Evolutionary conservation across 176 grass and related monocot species (phyloP).

Genomic region (Oryza meyeriana): DNA sequence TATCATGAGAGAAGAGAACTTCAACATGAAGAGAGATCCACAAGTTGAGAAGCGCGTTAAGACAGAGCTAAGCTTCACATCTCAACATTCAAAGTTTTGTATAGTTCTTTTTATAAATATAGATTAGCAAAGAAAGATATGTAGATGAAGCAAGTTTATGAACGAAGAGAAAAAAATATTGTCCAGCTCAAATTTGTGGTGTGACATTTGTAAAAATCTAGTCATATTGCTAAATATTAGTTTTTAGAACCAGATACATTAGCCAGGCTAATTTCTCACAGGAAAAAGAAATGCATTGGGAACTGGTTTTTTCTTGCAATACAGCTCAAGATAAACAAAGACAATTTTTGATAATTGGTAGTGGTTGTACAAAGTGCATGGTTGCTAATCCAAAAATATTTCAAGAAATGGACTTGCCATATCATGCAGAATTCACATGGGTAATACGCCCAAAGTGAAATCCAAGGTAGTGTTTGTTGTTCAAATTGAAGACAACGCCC

Average conservation of each 20-base stretch:
- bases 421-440: neutral
- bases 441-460: neutral
- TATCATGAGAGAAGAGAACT: conserved; percentile 10
- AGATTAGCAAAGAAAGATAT: neutral
- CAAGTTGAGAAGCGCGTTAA: too few relatives aligned
- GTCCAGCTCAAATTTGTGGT: neutral
- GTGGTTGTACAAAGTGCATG: neutral
- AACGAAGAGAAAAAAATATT: too few relatives aligned
- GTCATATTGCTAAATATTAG: neutral
- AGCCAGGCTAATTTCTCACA: neutral
- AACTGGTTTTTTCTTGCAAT: neutral
- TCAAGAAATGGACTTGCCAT: neutral
- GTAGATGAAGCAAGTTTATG: neutral
- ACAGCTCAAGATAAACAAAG: neutral
- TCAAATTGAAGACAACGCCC: neutral
- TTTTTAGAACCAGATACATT: neutral
- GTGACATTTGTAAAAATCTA: neutral
- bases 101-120: neutral
- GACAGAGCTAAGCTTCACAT: neutral
- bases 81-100: neutral
- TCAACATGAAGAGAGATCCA: neutral
- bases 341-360: neutral
- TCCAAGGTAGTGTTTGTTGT: neutral
- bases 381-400: neutral
- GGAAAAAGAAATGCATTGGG: neutral